Conservation (phyloP, 202 grass and related monocot genomes). For the Sporobolus alterniflorus region DNA sequence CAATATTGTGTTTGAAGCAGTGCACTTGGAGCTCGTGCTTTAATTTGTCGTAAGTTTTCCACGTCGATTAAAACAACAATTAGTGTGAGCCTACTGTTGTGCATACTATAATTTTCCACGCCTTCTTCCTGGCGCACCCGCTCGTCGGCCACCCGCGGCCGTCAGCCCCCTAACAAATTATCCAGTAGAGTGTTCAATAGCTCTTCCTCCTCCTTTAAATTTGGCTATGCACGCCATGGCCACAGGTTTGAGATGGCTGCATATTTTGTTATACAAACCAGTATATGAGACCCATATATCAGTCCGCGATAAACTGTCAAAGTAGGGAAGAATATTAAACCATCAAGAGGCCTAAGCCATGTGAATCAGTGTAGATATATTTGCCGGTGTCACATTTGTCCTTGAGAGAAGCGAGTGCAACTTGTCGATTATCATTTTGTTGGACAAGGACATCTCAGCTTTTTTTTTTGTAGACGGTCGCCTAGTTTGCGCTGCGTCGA, state of each 20-base stretch:
- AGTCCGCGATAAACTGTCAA: conserved; percentile 12
- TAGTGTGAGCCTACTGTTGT: background rate
- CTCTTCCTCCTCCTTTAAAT: conserved; percentile 15
- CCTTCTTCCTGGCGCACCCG: too few relatives aligned
- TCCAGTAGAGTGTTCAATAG: conserved; percentile 21
- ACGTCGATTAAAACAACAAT: conserved; percentile 26
- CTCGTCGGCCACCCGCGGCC: too few relatives aligned
- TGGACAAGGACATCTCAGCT: conserved; percentile 37
- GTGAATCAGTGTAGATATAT: conserved; percentile 34
- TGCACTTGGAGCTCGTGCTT: conserved; percentile 31
- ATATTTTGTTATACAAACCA: conserved; percentile 10
- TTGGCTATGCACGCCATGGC: background rate
- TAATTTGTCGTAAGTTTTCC: conserved; percentile 40
- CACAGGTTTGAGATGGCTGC: conserved; percentile 4
- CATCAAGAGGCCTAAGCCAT: conserved; percentile 17
- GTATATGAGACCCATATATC: background rate
- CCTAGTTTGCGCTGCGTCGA: conserved; percentile 30
- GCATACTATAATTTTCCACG: too few relatives aligned
- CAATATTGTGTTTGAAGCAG: conserved; percentile 12
- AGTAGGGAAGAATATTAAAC: conserved; percentile 21
- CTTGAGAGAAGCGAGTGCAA: conserved; percentile 8
- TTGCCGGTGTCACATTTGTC: conserved; percentile 31
- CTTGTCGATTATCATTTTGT: conserved; percentile 32
- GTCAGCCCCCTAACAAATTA: too few relatives aligned
- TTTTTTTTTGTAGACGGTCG: conserved; percentile 23